Evolutionary conservation across 805 yeast species (phyloP).

Genomic region (Kodamaea jinghongensis): DNA sequence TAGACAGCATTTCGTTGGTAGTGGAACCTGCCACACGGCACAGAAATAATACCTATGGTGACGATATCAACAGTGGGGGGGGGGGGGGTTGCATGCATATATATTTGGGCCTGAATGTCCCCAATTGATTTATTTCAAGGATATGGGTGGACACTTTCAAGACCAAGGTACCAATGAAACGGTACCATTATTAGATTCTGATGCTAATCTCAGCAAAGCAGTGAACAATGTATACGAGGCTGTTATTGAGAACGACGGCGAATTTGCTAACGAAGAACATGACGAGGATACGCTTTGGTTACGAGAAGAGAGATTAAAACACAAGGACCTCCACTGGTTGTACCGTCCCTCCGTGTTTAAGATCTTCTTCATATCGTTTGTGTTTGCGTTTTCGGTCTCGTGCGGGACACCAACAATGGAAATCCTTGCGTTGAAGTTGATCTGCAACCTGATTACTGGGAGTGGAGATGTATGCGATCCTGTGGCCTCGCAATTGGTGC

Average conservation of each 20-base stretch:
- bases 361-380: constrained; percentile 42
- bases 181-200: background rate
- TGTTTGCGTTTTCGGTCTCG: constrained; percentile 42
- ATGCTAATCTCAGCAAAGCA: constrained; percentile 24
- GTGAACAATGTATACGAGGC: constrained; percentile 41
- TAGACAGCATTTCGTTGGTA: too few relatives aligned
- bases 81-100: too few relatives aligned
- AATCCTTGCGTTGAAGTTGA: constrained; percentile 28
- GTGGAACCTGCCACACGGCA: too few relatives aligned
- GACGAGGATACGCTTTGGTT: constrained; percentile 49
- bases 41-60: too few relatives aligned
- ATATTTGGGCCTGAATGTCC: too few relatives aligned
- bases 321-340: constrained; percentile 46
- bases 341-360: constrained; percentile 54
- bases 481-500: constrained; percentile 31
- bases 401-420: constrained; percentile 42
- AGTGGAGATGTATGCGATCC: constrained; percentile 26
- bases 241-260: constrained; percentile 35
- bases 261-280: constrained; percentile 28
- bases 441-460: constrained; percentile 23
- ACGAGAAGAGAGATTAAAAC: constrained; percentile 28
- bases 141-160: too few relatives aligned
- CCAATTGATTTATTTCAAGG: too few relatives aligned
- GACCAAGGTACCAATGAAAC: too few relatives aligned
- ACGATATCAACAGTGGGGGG: too few relatives aligned